Evolutionary conservation across 2,329 filamentous ascomycete species (phyloP).

Genomic region (Apiospora marii): DNA sequence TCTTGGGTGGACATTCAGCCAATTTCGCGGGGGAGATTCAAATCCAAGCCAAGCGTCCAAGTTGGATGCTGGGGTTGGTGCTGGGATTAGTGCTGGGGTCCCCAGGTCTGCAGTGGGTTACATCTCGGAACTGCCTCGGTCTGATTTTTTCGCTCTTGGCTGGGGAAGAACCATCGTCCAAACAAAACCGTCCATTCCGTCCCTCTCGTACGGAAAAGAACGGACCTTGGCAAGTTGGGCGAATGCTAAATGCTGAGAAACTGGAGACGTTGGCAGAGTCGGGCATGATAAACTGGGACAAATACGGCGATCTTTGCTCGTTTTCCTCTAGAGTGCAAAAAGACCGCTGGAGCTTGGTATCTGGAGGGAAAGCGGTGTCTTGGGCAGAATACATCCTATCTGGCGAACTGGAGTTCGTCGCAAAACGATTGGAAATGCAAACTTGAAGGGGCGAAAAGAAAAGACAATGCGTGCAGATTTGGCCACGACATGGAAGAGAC

Average conservation of each 20-base stretch:
- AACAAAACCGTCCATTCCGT: not conserved
- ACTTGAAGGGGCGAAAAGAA: not conserved
- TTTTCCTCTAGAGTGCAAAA: not conserved
- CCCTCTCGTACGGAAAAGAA: slow-evolving; percentile 13
- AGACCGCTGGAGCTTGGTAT: not conserved
- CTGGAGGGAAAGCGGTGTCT: not conserved
- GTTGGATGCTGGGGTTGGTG: not conserved
- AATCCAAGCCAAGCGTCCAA: not conserved
- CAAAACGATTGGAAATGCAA: not conserved
- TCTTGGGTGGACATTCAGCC: slow-evolving; percentile 1
- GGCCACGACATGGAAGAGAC: not conserved
- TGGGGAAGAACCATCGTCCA: slow-evolving; percentile 1
- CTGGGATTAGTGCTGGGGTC: slow-evolving; percentile 18
- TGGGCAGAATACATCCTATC: slow-evolving; percentile 6
- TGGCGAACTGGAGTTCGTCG: not conserved
- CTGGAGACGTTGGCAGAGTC: not conserved
- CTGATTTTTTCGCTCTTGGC: slow-evolving; percentile 8
- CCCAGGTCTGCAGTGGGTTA: slow-evolving; percentile 12
- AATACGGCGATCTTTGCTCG: not conserved
- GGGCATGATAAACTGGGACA: slow-evolving; percentile 3
- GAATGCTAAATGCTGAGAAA: slow-evolving; percentile 12
- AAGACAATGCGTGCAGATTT: not conserved
- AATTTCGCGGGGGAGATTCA: slow-evolving; percentile 14
- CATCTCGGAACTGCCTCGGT: slow-evolving; percentile 22
- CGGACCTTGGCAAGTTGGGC: slow-evolving; percentile 4